Base-by-base conservation (phyloP, 495 filamentous ascomycete genomes). In the Xylaria grammica region DNA sequence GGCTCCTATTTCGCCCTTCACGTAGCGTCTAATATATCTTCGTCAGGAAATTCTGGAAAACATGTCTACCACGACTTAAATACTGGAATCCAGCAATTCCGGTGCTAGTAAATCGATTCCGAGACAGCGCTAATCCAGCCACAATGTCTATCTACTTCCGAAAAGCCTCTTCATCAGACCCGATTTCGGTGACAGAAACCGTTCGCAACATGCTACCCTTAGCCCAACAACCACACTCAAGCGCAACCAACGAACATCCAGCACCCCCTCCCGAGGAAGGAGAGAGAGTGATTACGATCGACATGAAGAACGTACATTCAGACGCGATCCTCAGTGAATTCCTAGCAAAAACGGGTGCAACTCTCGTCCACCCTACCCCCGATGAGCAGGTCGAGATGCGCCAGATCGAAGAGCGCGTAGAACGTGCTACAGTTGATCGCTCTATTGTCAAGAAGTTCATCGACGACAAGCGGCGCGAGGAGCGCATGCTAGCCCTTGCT, bases 11-110 rank as follows among this genome's bases (percentile, higher is more conserved):
- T n/a, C 5, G 32, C 32, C 32, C 32, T 29, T 29, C 15, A 29
- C 15, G 24, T 15, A 19, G n/a, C 27, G 34, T 50, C 54, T 32
- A 60, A 20, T 32, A 46, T 10, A 48, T 22, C 11, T 17, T 27
- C 17, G 8, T 24, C 13, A 92, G 90, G 62, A 91, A 92, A 82
- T 96, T 99, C 84, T 97, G 92, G 93, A 87, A 85, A 52, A 77
- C 86, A 40, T 90, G 86, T 69, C 87, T 99, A 34, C 91, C 91
- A 1, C 86, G 91, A 66, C 81, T 99, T 26, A 97, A 99, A 82
- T 98, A 89, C 81, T 90, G 95, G 81, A 99, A 99, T 74, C 95
- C 95, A 0, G 80, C 85, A 8, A 74, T 98, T 17, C 84, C 86
- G 17, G 94, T 98, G 87, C 88, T 90, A 38, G 87, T 98, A 57